phyloP scores from a whole-genome alignment of 495 filamentous ascomycete species.

The Xylaria bambusicola region DNA sequence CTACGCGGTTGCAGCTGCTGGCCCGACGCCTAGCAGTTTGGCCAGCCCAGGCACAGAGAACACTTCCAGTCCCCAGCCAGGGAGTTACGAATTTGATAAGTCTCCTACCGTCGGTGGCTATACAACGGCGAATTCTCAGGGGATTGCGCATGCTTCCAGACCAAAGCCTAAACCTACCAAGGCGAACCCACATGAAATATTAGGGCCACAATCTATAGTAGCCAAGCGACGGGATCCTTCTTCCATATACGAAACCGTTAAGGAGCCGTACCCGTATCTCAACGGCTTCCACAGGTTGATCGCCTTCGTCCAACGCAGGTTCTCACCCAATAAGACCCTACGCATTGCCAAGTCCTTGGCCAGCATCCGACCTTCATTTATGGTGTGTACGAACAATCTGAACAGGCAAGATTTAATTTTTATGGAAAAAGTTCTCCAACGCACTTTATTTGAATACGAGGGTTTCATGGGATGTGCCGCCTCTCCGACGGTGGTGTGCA shows the following conservation, averaged over 20 bases:
- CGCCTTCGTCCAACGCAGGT: constrained; percentile 76
- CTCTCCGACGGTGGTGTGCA: constrained; percentile 87
- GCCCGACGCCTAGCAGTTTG: constrained; percentile 44
- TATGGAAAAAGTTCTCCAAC: constrained; percentile 96
- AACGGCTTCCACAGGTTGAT: constrained; percentile 87
- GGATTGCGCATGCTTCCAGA: constrained; percentile 31
- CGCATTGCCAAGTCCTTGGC: constrained; percentile 85
- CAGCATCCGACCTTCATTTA: constrained; percentile 88
- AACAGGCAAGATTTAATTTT: constrained; percentile 88
- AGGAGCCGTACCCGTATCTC: constrained; percentile 87
- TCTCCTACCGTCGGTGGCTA: constrained; percentile 47
- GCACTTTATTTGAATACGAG: constrained; percentile 87
- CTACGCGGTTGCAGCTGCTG: constrained; percentile 50
- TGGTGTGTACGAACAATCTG: constrained; percentile 79
- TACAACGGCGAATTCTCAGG: constrained; percentile 30
- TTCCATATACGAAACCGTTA: constrained; percentile 83
- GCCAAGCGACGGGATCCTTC: constrained; percentile 69
- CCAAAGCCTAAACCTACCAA: constrained; percentile 43
- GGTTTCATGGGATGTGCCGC: constrained; percentile 84
- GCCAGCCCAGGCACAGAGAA: constrained; percentile 54
- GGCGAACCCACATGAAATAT: constrained; percentile 39
- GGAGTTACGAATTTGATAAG: constrained; percentile 45
- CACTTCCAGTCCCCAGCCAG: constrained; percentile 49
- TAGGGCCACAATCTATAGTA: constrained; percentile 51
- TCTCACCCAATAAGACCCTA: constrained; percentile 65